Evolutionary conservation across 768 basidiomycete genomes (phyloP), one percentile per base, ranked within the genome.

Genomic region (Gloeopeniophorella convolvens): DNA sequence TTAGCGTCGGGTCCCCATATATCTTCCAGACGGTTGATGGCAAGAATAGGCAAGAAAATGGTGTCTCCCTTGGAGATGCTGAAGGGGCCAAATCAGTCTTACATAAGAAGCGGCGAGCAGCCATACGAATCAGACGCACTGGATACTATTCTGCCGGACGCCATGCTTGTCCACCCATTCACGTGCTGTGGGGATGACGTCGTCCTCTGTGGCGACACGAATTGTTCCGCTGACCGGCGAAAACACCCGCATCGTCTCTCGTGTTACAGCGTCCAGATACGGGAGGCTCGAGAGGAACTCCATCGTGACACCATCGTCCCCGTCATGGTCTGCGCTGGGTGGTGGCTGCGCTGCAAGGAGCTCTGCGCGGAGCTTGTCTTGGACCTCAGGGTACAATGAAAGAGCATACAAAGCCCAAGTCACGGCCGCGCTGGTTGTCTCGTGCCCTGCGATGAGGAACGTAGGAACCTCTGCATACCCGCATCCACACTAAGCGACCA

Each of bases 321-420:
- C n/a, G n/a, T n/a, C n/a, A n/a, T n/a, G n/a, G n/a, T n/a, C n/a
- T n/a, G n/a, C n/a, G n/a, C n/a, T n/a, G n/a, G n/a, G n/a, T n/a
- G n/a, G n/a, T n/a, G n/a, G n/a, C n/a, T n/a, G 20, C 24, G 60
- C 61, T 3, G 55, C 51, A 11, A 58, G 51, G 12, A 66, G 54
- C 57, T 73, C 72, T 5, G 63, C 62, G 10, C 72, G 63, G 2
- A 73, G 63, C 41, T 61, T 60, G 26, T 57, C 58, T 49, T 74
- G 71, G 12, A 66, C 46, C 0, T 68, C 66, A 1, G 65, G 65
- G 48, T 67, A 45, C 41, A 61, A 59, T 9, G 64, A 50, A 13
- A 73, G 61, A 4, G 60, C 53, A 51, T 67, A 68, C 8, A 71
- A 53, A n/a, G 61, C 57, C 70, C 70, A 72, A 4, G 56, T 57